Conservation (phyloP, 2,329 filamentous ascomycete genomes). For the Penicillium fuscoglaucum region DNA sequence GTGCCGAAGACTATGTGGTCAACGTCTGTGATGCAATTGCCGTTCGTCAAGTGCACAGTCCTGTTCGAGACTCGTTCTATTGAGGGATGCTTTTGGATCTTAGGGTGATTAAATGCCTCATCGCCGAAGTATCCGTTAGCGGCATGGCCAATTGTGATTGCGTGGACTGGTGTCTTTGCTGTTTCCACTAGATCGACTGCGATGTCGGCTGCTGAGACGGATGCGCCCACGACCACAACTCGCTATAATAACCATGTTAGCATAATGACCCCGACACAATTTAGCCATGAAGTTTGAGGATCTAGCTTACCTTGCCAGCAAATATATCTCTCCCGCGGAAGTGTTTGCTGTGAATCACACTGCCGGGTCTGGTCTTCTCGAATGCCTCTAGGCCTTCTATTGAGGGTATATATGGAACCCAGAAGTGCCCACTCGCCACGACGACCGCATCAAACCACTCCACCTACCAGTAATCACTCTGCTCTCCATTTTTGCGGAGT, state of each 20-base stretch:
- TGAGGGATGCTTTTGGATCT: background rate
- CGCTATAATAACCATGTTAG: background rate
- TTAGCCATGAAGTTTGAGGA: no score
- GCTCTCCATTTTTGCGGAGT: background rate
- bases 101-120: background rate
- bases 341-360: slow-evolving; percentile 2
- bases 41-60: background rate
- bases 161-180: background rate
- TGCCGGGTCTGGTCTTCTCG: background rate
- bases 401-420: background rate
- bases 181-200: background rate
- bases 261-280: background rate
- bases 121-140: background rate
- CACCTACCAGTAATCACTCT: slow-evolving; percentile 1
- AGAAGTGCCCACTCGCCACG: slow-evolving; percentile 3
- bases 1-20: slow-evolving; percentile 2
- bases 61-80: slow-evolving; percentile 1
- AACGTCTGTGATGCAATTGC: background rate
- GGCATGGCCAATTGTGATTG: background rate
- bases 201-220: slow-evolving; percentile 1
- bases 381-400: background rate
- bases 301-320: background rate
- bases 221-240: slow-evolving; percentile 2
- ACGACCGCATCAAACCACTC: slow-evolving; percentile 1
- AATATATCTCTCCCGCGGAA: background rate